Base-by-base conservation (phyloP, 768 basidiomycete genomes). In the Paxillus rubicundulus region DNA sequence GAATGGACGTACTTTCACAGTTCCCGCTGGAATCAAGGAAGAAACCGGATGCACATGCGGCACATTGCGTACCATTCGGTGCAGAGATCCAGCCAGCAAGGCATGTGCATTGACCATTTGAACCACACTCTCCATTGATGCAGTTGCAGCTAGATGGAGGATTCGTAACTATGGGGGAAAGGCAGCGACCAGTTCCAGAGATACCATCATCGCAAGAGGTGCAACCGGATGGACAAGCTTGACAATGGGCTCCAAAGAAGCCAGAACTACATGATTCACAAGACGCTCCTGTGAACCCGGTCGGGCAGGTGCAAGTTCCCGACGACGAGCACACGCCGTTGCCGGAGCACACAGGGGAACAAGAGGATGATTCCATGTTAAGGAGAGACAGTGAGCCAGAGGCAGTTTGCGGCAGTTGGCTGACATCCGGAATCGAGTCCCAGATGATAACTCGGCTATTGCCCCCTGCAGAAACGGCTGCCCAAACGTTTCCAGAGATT, bases 181-280 rank as follows among this genome's bases (percentile, higher is more conserved):
- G 75, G 65, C 93, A 96, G 39, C 75, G 74, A 0, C 93, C 93
- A 1, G 82, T 78, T 0, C 92, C 92, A 0, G 84, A 78, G 38
- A 89, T 83, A 5, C 92, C 92, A 16, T 89, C 84, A 57, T 92
- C 87, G 64, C 92, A 95, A 3, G 77, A 68, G 0, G 73, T 61
- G 67, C 92, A 94, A 5, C 80, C 82, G 0, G 74, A 67, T 1
- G 89, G 86, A 59, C 91, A 93, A 5, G 83, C 65, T 49, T 82
- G 72, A 63, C 92, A 95, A 0, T 68, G 74, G 1, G 84, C 75
- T 0, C 92, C 92, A 61, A 88, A 96, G 68, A 86, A 86, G 1
- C 88, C 88, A 5, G 76, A 32, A 1, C 82, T 75, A 59, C 92
- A 96, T 1, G 81, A 72, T 64, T 94, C 91, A 70, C 93, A 96